Evolutionary conservation across 192 early-diverging fungal species (phyloP).

Genomic region (Coemansia erecta): DNA sequence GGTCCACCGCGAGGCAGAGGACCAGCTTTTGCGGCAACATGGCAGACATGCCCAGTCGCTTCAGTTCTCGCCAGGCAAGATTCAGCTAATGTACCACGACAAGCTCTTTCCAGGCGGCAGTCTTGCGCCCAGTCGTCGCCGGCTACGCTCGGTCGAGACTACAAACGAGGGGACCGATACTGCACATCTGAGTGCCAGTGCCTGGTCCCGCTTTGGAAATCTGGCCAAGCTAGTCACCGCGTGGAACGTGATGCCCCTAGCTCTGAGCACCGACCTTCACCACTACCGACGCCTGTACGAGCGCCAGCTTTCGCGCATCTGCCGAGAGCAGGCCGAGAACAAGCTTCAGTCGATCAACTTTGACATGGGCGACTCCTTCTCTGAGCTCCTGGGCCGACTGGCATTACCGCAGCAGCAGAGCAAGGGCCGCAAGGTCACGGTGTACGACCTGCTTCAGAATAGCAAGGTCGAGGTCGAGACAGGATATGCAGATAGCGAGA

Average conservation of each 20-base stretch:
- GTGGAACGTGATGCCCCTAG: slow-evolving; percentile 48
- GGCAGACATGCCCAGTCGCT: too few species aligned
- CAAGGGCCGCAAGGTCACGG: slow-evolving; percentile 31
- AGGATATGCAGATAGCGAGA: slow-evolving; percentile 16
- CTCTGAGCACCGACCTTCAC: slow-evolving; percentile 32
- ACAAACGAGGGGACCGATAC: background rate
- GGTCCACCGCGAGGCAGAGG: slow-evolving; percentile 6
- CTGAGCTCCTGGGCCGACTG: slow-evolving; percentile 32
- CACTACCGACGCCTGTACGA: slow-evolving; percentile 39
- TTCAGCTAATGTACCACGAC: slow-evolving; percentile 32
- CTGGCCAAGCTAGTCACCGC: slow-evolving; percentile 35
- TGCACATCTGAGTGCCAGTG: background rate
- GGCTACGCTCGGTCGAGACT: slow-evolving; percentile 31
- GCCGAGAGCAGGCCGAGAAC: slow-evolving; percentile 50
- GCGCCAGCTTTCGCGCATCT: slow-evolving; percentile 44
- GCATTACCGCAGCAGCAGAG: slow-evolving; percentile 14
- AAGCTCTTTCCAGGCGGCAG: slow-evolving; percentile 22
- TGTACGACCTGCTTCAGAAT: slow-evolving; percentile 43
- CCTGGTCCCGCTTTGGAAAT: slow-evolving; percentile 8
- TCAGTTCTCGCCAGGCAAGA: slow-evolving; percentile 15
- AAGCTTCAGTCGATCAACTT: slow-evolving; percentile 47
- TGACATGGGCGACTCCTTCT: slow-evolving; percentile 48
- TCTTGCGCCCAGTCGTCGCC: slow-evolving; percentile 33
- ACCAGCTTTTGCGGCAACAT: too few species aligned
- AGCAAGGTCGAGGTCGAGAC: slow-evolving; percentile 38